Evolutionary conservation across 2,329 filamentous ascomycete species (phyloP).

Genomic region (Botrytis galanthina): DNA sequence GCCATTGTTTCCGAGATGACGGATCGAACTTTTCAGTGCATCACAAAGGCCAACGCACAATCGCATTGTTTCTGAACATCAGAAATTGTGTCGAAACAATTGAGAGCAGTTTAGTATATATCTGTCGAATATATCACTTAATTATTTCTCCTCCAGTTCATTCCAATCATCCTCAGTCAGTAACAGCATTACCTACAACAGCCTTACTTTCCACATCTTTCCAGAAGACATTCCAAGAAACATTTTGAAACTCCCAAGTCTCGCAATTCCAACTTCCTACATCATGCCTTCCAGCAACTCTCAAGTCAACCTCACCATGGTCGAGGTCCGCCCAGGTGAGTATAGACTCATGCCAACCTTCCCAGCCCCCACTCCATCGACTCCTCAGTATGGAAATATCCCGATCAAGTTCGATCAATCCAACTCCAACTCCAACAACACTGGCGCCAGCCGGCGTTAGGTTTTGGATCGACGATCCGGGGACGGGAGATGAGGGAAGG

Average conservation of each 20-base stretch:
- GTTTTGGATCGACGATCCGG: neutral
- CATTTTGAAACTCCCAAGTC: neutral
- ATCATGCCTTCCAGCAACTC: neutral
- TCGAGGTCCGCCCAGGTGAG: neutral
- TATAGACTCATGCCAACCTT: neutral
- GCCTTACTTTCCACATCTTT: neutral
- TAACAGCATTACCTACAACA: neutral
- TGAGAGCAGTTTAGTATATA: neutral
- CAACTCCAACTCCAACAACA: neutral
- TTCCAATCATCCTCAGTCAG: neutral
- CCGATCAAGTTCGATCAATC: neutral
- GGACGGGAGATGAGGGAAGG: too few species aligned
- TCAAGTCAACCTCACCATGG: neutral
- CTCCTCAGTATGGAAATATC: neutral
- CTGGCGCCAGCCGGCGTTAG: neutral
- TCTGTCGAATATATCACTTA: neutral
- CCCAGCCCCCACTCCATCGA: neutral
- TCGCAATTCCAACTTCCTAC: neutral
- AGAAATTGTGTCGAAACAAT: neutral
- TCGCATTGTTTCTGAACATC: neutral
- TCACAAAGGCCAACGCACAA: neutral
- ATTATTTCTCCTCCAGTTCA: neutral
- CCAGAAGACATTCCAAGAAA: neutral
- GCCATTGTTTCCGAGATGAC: accelerated
- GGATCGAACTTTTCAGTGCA: accelerated